Percentiles rank a stretch among this genome's conserved stretches.
Conservation (phyloP, 2,329 filamentous ascomycete species). For the Pyricularia pennisetigena region DNA sequence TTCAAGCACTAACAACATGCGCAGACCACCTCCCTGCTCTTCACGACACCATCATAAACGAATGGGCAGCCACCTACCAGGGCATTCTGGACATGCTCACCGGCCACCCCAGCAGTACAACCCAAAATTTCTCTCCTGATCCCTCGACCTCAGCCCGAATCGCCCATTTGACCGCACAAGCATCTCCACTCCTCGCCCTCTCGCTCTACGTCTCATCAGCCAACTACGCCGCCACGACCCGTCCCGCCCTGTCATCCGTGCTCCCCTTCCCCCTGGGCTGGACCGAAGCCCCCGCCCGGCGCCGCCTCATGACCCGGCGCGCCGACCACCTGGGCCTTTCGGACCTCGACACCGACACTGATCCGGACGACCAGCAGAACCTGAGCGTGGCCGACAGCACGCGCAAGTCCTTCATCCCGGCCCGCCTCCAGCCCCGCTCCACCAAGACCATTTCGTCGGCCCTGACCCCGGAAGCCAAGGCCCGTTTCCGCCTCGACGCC, state of each 20-base stretch:
- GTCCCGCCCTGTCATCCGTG: constrained; percentile 70
- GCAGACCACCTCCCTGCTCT: constrained; percentile 47
- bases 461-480: constrained; percentile 60
- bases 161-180: constrained; percentile 64
- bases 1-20: constrained; percentile 7
- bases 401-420: constrained; percentile 18
- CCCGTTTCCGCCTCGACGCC: constrained; percentile 62
- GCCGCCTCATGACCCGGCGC: constrained; percentile 57
- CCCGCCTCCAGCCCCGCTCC: constrained; percentile 32
- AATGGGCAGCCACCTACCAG: constrained; percentile 50
- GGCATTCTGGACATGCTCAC: constrained; percentile 49
- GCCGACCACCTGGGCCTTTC: constrained; percentile 63
- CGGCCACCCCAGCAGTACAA: constrained; percentile 7
- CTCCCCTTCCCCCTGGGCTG: constrained; percentile 85
- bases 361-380: constrained; percentile 13
- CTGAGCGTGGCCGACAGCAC: constrained; percentile 15
- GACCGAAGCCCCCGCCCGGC: constrained; percentile 66
- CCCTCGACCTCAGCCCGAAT: constrained; percentile 36
- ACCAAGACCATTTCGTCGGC: constrained; percentile 45
- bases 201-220: constrained; percentile 83
- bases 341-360: constrained; percentile 48
- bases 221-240: constrained; percentile 71
- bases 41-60: constrained; percentile 34
- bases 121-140: background rate
- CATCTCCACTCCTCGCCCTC: constrained; percentile 71